Conservation (phyloP, 805 yeast species). For the Lachancea meyersii region DNA sequence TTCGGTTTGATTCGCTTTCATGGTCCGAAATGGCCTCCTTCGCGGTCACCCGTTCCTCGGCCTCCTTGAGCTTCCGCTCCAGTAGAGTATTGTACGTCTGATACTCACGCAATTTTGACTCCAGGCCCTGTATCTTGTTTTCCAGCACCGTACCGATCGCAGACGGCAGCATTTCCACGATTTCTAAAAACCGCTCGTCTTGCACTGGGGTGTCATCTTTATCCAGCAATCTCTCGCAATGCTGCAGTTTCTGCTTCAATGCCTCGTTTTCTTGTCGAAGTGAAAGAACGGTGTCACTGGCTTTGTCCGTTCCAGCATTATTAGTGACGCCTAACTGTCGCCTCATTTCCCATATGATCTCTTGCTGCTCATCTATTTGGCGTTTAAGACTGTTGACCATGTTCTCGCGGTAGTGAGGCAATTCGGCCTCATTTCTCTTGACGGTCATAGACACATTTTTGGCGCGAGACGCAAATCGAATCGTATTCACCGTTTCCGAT, state of each 20-base stretch:
- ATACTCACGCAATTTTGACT: conserved; percentile 31
- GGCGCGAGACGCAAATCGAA: conserved; percentile 90
- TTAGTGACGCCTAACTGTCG: conserved; percentile 1
- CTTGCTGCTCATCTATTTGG: conserved; percentile 56
- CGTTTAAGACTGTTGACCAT: conserved; percentile 50
- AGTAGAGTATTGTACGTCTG: conserved; percentile 17
- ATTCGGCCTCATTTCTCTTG: conserved; percentile 39
- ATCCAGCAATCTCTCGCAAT: conserved; percentile 58
- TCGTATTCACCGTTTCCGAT: conserved; percentile 80
- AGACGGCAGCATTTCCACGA: conserved; percentile 52
- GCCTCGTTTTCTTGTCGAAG: conserved; percentile 47
- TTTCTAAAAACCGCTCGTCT: conserved; percentile 51
- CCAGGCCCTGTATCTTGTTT: conserved; percentile 24
- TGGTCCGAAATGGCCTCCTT: not conserved
- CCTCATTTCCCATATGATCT: conserved; percentile 42
- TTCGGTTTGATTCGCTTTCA: conserved; percentile 2
- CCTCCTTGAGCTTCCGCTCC: conserved; percentile 12
- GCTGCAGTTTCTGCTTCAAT: conserved; percentile 61
- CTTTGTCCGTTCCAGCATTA: not conserved
- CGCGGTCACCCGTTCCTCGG: not conserved
- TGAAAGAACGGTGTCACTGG: not conserved
- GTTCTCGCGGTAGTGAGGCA: conserved; percentile 38
- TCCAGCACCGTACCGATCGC: conserved; percentile 33
- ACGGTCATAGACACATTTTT: conserved; percentile 75
- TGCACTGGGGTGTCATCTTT: conserved; percentile 46